A percentile compares a stretch with the other conserved stretches of the same genome.
Conservation (phyloP, 768 basidiomycete species). For the Pisolithus albus region DNA sequence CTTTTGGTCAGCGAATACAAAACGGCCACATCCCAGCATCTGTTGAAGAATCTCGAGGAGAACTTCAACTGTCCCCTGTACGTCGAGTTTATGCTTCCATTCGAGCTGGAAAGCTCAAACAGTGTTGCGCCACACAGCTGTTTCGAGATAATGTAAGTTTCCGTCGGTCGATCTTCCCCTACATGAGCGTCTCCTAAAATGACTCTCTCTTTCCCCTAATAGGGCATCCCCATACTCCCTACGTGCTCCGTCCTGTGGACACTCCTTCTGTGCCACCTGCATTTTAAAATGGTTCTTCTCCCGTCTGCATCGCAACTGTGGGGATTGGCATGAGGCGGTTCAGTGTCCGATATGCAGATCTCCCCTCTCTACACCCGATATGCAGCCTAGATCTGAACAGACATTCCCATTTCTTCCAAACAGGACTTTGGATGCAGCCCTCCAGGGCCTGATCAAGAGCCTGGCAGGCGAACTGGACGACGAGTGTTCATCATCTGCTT, state of each 20-base stretch:
- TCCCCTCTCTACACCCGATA: constrained; percentile 45
- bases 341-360: constrained; percentile 65
- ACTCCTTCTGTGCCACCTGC: constrained; percentile 62
- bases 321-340: constrained; percentile 60
- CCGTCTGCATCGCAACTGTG: constrained; percentile 54
- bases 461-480: constrained; percentile 36
- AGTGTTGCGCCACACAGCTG: constrained; percentile 36
- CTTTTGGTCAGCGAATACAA: constrained; percentile 37
- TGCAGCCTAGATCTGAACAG: constrained; percentile 39
- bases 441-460: constrained; percentile 47
- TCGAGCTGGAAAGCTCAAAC: constrained; percentile 6
- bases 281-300: constrained; percentile 67
- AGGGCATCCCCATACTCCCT: constrained; percentile 53
- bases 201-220: not conserved
- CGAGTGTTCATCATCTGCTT: constrained; percentile 21
- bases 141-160: constrained; percentile 48
- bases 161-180: constrained; percentile 1
- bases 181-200: not conserved
- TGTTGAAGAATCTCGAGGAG: constrained; percentile 51
- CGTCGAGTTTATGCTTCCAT: constrained; percentile 20
- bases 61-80: constrained; percentile 62
- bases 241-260: constrained; percentile 52
- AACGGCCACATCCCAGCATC: constrained; percentile 22
- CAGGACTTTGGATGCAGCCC: constrained; percentile 45
- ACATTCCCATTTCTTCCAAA: constrained; percentile 63